These are phyloP conservation scores for Coniferiporia sulphurascens DNA, from an alignment of 1,284 basidiomycete genomes.

Conservation along the genomic window DNA sequence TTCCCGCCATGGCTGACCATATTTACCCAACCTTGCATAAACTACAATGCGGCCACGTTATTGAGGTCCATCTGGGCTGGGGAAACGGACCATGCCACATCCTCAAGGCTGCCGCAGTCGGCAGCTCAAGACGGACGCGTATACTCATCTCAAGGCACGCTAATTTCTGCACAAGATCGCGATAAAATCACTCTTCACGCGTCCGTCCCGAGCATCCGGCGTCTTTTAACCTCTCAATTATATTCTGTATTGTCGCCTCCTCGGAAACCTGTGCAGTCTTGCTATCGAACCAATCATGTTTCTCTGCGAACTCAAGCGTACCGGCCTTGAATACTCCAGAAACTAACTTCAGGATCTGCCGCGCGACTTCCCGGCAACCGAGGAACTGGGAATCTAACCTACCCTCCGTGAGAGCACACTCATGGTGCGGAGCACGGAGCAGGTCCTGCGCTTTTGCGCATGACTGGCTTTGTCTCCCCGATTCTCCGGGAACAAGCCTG, in stretches of 20 bases:
- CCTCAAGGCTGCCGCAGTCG: slow-evolving; percentile 6
- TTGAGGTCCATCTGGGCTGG: neutral
- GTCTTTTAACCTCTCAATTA: neutral
- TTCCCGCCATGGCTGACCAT: no score
- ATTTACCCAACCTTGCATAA: no score
- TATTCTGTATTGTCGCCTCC: neutral
- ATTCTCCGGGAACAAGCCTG: neutral
- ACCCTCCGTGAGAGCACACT: slow-evolving; percentile 7
- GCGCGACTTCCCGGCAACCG: slow-evolving; percentile 1
- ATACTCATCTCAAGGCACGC: neutral
- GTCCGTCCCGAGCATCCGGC: neutral
- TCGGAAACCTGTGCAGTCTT: neutral
- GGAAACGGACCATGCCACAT: slow-evolving; percentile 2
- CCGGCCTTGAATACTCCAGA: neutral
- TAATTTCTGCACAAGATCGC: neutral
- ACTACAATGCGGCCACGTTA: neutral
- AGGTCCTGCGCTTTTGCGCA: slow-evolving; percentile 1
- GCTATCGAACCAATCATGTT: slow-evolving; percentile 4
- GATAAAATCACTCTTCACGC: slow-evolving; percentile 1
- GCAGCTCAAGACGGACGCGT: neutral
- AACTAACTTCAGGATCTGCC: neutral
- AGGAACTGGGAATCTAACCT: neutral
- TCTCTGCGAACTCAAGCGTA: neutral
- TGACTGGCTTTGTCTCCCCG: slow-evolving; percentile 1
- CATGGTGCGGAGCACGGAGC: slow-evolving; percentile 10